Conservation (phyloP, 2,329 filamentous ascomycete species). For the Ophiostoma sp. region DNA sequence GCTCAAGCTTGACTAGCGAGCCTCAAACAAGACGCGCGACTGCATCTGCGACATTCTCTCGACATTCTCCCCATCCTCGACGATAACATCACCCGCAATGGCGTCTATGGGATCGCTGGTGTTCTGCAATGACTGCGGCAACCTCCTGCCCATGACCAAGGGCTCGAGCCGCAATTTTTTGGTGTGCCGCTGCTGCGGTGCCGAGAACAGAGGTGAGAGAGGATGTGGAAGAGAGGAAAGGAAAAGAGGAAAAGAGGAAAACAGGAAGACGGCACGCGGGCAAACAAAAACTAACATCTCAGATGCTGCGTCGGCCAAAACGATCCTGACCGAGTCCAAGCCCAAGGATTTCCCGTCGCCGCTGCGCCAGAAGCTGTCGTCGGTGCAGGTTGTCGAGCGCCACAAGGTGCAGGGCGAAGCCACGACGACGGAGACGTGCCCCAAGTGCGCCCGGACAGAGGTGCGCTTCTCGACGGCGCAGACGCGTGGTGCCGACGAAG, state of each 20-base stretch:
- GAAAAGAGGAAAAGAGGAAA: neutral
- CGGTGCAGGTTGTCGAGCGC: conserved; percentile 72
- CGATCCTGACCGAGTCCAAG: conserved; percentile 77
- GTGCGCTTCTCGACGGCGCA: conserved; percentile 83
- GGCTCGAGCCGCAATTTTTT: conserved; percentile 70
- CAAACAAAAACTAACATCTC: neutral
- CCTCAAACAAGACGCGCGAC: neutral
- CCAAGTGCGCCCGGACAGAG: conserved; percentile 73
- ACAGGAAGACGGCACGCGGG: neutral
- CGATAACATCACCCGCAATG: conserved; percentile 47
- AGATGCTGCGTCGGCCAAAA: conserved; percentile 65
- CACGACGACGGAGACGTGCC: conserved; percentile 62
- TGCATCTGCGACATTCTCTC: neutral
- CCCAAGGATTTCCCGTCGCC: conserved; percentile 83
- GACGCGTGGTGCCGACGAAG: conserved; percentile 88
- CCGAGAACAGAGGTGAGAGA: conserved; percentile 64
- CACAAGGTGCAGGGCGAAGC: conserved; percentile 72
- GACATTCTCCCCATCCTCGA: neutral
- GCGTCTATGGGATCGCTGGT: conserved; percentile 83
- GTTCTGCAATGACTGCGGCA: conserved; percentile 90
- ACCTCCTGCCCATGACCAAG: conserved; percentile 74
- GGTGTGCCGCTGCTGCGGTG: conserved; percentile 78
- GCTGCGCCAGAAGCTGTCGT: conserved; percentile 82
- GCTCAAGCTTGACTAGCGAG: neutral
- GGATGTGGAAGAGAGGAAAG: neutral